phyloP scores from a whole-genome alignment of 2,329 filamentous ascomycete genomes.

The Orbilia javanica region DNA sequence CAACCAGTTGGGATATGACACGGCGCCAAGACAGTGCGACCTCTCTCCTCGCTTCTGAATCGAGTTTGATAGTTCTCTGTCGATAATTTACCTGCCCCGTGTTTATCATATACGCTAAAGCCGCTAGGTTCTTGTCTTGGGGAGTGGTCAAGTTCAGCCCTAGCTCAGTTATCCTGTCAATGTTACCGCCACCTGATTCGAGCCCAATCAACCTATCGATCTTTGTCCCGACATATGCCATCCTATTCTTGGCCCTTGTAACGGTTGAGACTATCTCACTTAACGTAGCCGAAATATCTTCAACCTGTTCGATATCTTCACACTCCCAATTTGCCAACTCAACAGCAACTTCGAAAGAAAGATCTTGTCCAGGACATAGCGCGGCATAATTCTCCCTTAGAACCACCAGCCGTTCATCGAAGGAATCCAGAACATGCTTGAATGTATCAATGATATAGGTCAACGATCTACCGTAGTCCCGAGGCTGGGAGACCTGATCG shows the following conservation, averaged over 20 bases:
- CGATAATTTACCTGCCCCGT: neutral
- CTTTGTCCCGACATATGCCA: neutral
- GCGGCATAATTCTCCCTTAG: neutral
- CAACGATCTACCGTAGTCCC: neutral
- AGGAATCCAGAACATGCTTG: neutral
- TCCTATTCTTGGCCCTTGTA: neutral
- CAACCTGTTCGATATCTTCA: neutral
- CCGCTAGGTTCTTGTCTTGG: neutral
- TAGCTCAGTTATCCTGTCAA: neutral
- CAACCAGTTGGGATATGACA: slow-evolving; percentile 1
- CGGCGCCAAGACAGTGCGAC: neutral
- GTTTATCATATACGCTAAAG: neutral
- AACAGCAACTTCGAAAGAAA: neutral
- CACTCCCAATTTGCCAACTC: slow-evolving; percentile 3
- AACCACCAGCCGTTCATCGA: neutral
- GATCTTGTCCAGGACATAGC: neutral
- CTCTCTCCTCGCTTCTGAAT: neutral
- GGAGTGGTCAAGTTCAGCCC: neutral
- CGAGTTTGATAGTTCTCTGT: neutral
- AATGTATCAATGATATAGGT: neutral
- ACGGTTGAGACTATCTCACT: neutral
- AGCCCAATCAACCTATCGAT: neutral
- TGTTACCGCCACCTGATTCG: neutral
- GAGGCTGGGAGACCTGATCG: neutral
- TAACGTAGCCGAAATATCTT: neutral